Evolutionary conservation across 805 yeast genomes (phyloP), one percentile per base, ranked within the genome.

Genomic region (Kodamaea nitidulidarum): DNA sequence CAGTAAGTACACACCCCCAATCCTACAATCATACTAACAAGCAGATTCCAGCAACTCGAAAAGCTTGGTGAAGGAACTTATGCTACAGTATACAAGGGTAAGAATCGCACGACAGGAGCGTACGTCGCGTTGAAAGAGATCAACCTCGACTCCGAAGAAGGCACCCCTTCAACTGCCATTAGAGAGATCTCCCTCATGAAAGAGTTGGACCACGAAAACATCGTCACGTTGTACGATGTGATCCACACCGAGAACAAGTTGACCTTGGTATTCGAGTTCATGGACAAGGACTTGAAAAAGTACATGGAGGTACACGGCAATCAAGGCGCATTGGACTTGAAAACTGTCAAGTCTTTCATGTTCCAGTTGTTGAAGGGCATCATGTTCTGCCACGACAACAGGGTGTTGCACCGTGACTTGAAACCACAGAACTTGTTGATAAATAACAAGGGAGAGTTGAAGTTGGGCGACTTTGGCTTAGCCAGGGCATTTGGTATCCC

Each of bases 401-500:
- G 88, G 35, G 91, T 84, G n/a, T 72, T 84, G 42, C 93, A 84
- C 58, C 74, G 93, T 49, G 95, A 84, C 61, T 74, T 93, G 58
- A 93, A 93, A 63, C 98, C 98, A 6, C 98, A 93, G 62, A 93
- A 93, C 60, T 68, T 93, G 50, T 74, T 93, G 53, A 91, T 95
- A 53, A 88, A 83, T 61, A 69, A 73, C 50, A 90, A 88, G 59
- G 98, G 98, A 6, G 93, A 85, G 58, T 71, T 93, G 52, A 93
- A 93, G 59, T 70, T 93, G 46, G 98, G 96, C 27, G 98, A 93
- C 68, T 93, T 93, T 60, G 98, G 98, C 26, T 74, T 93, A 42
- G 98, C 98, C 0, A 73, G 98, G 47, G 98, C 98, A 4, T 93
- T 87, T 65, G 98, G 98, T 12, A 95, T 93, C 39, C 98, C 98